Evolutionary conservation across 805 yeast genomes (phyloP).

Genomic region (Myxozyma melibiosi): DNA sequence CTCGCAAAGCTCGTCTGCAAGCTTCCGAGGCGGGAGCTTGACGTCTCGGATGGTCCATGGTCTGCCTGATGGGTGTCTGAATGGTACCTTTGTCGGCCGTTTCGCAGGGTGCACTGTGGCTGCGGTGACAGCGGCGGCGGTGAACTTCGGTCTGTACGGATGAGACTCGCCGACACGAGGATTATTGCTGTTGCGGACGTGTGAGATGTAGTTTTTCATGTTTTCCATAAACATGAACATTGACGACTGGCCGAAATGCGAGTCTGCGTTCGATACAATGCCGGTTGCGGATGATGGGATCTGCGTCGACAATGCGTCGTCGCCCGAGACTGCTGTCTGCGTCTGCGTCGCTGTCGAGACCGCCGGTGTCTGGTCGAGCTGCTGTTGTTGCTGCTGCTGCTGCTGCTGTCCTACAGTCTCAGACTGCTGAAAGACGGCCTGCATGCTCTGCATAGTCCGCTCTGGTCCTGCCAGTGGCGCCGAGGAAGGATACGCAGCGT

Average conservation of each 20-base stretch:
- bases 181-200: neutral
- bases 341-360: no score
- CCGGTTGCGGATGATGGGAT: neutral
- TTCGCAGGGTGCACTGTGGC: neutral
- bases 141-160: no score
- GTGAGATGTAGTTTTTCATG: neutral
- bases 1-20: neutral
- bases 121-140: no score
- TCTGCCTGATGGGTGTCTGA: neutral
- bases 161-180: no score
- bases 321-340: neutral
- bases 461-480: no score
- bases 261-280: neutral
- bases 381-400: neutral
- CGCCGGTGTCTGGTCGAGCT: no score
- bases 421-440: no score
- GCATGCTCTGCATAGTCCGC: no score
- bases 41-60: neutral
- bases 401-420: no score
- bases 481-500: no score
- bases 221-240: conserved; percentile 1
- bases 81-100: neutral
- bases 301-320: conserved; percentile 2
- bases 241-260: conserved; percentile 1
- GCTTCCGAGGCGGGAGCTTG: neutral